Base-by-base conservation (phyloP, 352 stramenopile species). In the Aphanomyces cochlioides region DNA sequence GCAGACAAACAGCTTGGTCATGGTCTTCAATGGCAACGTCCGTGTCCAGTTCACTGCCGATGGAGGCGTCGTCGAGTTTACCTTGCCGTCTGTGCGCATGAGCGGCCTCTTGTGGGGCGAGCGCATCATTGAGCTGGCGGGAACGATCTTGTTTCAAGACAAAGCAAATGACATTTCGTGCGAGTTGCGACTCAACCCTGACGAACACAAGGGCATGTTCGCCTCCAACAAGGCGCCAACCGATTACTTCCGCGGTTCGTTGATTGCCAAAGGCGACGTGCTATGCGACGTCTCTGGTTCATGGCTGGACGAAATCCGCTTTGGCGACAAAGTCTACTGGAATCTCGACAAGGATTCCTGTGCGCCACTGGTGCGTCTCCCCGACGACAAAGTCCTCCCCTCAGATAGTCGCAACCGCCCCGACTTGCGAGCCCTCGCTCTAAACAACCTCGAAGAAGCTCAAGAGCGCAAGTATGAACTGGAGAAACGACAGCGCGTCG, bases 191-290 rank as follows among this genome's bases (percentile, higher is more conserved):
- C 78, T 93, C 47, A 90, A 93, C 59, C 84, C 84, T 13, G 84
- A 93, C 70, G 84, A 89, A 61, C 91, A 93, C 77, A 90, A 83
- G 43, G 83, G 85, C 21, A 90, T 93, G 80, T 93, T 91, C 47
- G 87, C 83, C 48, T 81, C 83, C 5, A 82, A 79, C 21, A 92
- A 92, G 77, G 89, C 84, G 5, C 84, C 86, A 3, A 85, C 84
- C 2, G 86, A 93, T 59, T 83, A 78, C 21, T 64, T 93, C 21
- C 84, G 84, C 15, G 86, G 86, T 43, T 73, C 80, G 21, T 81
- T 93, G 56, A 54, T 90, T 38, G 77, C 75, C 15, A 83, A 72
- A 3, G 76, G 75, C 28, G 69, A 74, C 37, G 83, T 90, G 72
- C 65, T 93, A 5, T 90, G 83, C 39, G 82, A 91, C 13, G 79